These are phyloP conservation scores for Coniochaeta sp. DNA, from an alignment of 2,329 filamentous ascomycete species.

Conservation along the genomic window DNA sequence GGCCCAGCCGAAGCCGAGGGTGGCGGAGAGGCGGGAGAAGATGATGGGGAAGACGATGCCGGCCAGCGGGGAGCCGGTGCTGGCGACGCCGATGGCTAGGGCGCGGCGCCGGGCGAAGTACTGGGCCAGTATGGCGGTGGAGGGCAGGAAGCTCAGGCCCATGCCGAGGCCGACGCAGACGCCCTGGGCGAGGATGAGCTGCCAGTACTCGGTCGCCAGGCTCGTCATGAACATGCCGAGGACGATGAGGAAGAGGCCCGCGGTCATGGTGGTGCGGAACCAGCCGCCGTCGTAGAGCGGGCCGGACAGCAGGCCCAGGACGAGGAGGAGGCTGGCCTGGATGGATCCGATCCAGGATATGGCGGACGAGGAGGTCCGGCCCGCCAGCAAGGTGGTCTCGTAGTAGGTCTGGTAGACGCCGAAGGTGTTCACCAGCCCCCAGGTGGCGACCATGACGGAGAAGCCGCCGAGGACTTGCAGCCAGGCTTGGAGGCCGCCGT, in stretches of 20 bases:
- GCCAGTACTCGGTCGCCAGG: conserved; percentile 29
- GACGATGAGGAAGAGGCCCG: conserved; percentile 32
- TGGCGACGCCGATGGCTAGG: conserved; percentile 32
- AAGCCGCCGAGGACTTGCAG: conserved; percentile 30
- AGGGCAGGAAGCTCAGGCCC: conserved; percentile 29
- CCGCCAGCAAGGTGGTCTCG: conserved; percentile 27
- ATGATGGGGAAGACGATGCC: conserved; percentile 39
- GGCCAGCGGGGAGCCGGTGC: conserved; percentile 15
- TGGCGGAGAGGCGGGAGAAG: conserved; percentile 21
- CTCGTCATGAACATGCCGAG: conserved; percentile 38
- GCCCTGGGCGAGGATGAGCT: conserved; percentile 32
- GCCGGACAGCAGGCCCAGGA: conserved; percentile 33
- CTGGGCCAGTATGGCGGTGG: conserved; percentile 28
- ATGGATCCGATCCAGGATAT: conserved; percentile 40
- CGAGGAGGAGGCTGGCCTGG: conserved; percentile 36
- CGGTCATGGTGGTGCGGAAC: conserved; percentile 28
- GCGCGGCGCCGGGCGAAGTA: conserved; percentile 31
- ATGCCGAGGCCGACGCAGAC: conserved; percentile 33
- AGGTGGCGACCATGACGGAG: conserved; percentile 26
- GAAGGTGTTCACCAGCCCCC: conserved; percentile 34
- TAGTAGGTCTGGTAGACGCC: conserved; percentile 39
- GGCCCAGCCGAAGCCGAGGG: conserved; percentile 30
- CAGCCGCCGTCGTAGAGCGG: conserved; percentile 40
- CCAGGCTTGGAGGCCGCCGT: conserved; percentile 30
- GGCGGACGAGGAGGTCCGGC: conserved; percentile 21